A percentile compares a stretch with the other conserved stretches of the same genome.
Evolutionary conservation across 1,139 yeast genomes (phyloP).

Genomic region (Hyphopichia burtonii): DNA sequence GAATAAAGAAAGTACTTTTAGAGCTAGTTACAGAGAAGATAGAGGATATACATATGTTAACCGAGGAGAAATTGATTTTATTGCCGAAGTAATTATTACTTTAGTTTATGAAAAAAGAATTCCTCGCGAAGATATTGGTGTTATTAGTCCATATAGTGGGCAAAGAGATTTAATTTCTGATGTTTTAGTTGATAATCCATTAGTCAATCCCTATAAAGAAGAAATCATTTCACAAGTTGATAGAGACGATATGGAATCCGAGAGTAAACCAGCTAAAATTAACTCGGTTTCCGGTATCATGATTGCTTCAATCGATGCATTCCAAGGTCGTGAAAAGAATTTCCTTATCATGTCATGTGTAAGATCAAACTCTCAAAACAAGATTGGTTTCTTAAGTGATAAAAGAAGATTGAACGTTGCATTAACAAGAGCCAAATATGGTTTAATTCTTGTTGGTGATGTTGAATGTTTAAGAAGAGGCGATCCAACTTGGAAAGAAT

Average conservation of each 20-base stretch:
- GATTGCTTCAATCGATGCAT: constrained; percentile 68
- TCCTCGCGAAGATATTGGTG: constrained; percentile 52
- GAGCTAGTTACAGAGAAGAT: constrained; percentile 45
- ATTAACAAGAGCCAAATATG: constrained; percentile 60
- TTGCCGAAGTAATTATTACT: constrained; percentile 45
- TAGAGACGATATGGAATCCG: constrained; percentile 49
- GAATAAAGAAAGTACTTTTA: constrained; percentile 44
- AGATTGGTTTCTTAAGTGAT: constrained; percentile 59
- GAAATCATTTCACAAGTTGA: constrained; percentile 53
- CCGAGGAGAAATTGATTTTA: constrained; percentile 47
- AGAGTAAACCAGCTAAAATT: constrained; percentile 53
- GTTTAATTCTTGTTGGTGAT: constrained; percentile 58
- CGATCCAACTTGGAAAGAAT: constrained; percentile 53
- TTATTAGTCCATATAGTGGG: constrained; percentile 72
- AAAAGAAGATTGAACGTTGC: constrained; percentile 62
- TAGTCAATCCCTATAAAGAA: constrained; percentile 55
- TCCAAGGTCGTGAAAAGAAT: constrained; percentile 65
- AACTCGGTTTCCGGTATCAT: constrained; percentile 65
- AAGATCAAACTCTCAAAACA: constrained; percentile 48
- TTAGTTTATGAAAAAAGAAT: constrained; percentile 57
- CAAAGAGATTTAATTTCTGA: constrained; percentile 64
- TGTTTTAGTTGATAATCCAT: constrained; percentile 44
- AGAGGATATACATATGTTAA: constrained; percentile 57
- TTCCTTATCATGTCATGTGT: constrained; percentile 62
- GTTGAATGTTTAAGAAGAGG: constrained; percentile 47